Conservation (phyloP, 1,284 basidiomycete species). For the Schizophyllum commune region DNA sequence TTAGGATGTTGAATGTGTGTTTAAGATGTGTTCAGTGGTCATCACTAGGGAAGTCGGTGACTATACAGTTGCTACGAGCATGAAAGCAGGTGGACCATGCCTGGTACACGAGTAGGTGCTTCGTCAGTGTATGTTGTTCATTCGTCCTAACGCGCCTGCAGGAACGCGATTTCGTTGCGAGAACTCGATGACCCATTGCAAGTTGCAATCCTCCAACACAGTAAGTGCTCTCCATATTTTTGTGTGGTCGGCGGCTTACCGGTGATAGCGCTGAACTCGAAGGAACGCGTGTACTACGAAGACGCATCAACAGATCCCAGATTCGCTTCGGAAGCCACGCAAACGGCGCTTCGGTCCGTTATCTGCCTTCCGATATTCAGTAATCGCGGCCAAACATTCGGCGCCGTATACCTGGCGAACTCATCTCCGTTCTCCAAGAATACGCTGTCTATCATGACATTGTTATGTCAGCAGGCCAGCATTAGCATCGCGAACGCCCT, state of each 20-base stretch:
- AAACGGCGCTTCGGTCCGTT: conserved; percentile 49
- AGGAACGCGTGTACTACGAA: conserved; percentile 49
- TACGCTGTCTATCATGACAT: conserved; percentile 51
- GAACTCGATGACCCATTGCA: conserved; percentile 53
- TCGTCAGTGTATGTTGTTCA: background rate
- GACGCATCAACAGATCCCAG: conserved; percentile 56
- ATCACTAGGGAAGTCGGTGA: conserved; percentile 62
- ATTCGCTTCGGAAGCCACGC: conserved; percentile 57
- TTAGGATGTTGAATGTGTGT: background rate
- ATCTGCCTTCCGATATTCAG: conserved; percentile 65
- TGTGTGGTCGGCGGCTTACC: conserved; percentile 1
- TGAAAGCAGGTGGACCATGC: conserved; percentile 49
- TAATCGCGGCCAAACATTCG: conserved; percentile 62
- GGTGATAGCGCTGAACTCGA: conserved; percentile 51
- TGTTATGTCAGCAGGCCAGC: conserved; percentile 66
- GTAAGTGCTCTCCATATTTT: conserved; percentile 26
- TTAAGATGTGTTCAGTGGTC: conserved; percentile 29
- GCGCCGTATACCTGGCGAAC: conserved; percentile 48
- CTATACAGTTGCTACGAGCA: conserved; percentile 60
- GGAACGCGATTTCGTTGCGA: conserved; percentile 53
- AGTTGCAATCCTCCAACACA: conserved; percentile 55
- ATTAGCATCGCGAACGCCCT: conserved; percentile 65
- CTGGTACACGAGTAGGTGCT: conserved; percentile 56
- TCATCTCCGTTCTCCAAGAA: conserved; percentile 56
- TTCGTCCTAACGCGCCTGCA: conserved; percentile 16